phyloP scores from a whole-genome alignment of 805 yeast species.

The Hyphopichia homilentoma region DNA sequence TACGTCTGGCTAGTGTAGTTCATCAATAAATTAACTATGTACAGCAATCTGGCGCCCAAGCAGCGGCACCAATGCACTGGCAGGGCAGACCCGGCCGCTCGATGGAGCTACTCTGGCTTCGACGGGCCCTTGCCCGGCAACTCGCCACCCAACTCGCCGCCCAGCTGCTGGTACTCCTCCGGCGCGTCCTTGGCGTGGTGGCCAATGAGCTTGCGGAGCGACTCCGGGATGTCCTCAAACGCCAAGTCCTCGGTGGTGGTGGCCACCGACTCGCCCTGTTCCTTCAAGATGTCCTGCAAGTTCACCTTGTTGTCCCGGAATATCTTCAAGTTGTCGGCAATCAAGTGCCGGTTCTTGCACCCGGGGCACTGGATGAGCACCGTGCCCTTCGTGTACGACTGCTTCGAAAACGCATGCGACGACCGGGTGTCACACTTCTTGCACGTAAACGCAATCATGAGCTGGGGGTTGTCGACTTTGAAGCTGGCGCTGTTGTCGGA shows the following conservation, averaged over 20 bases:
- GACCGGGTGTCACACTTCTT: constrained; percentile 82
- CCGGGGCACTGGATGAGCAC: constrained; percentile 91
- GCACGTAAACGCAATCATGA: constrained; percentile 90
- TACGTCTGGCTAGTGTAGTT: no score
- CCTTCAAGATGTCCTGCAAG: constrained; percentile 72
- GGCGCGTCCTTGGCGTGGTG: constrained; percentile 71
- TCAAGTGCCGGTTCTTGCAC: constrained; percentile 81
- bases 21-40: no score
- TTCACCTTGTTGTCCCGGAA: constrained; percentile 76
- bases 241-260: constrained; percentile 64
- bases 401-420: constrained; percentile 87
- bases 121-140: no score
- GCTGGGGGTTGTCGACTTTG: constrained; percentile 70
- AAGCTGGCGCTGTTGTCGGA: constrained; percentile 13
- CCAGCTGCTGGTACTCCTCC: no score
- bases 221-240: constrained; percentile 64
- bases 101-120: no score
- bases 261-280: constrained; percentile 73
- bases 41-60: no score
- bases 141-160: no score
- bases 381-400: constrained; percentile 83
- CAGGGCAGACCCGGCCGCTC: no score
- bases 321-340: constrained; percentile 71
- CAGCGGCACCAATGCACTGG: no score
- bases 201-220: constrained; percentile 48